These are phyloP conservation scores for Aspergillus aculeatus DNA, from an alignment of 2,329 filamentous ascomycete genomes.

Conservation along the genomic window DNA sequence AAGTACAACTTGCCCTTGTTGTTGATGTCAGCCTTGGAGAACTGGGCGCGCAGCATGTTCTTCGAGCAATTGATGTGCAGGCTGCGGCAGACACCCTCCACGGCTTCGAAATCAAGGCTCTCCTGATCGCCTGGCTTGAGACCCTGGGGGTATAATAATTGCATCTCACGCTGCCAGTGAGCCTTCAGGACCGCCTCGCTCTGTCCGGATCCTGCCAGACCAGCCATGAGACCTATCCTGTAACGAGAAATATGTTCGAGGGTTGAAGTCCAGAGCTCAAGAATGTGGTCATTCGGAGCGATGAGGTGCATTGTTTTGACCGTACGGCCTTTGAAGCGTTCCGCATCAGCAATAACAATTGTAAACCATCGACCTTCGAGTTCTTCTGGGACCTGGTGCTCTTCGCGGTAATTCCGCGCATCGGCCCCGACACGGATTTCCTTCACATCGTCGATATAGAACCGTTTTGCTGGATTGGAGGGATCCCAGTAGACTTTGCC, in stretches of 20 bases:
- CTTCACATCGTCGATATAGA: constrained; percentile 94
- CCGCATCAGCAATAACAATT: constrained; percentile 78
- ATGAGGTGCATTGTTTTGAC: constrained; percentile 85
- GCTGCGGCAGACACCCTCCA: constrained; percentile 81
- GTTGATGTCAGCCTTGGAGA: constrained; percentile 68
- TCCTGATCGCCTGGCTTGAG: constrained; percentile 57
- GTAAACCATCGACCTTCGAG: constrained; percentile 79
- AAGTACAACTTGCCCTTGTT: constrained; percentile 69
- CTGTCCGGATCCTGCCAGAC: constrained; percentile 72
- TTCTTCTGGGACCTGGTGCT: constrained; percentile 68
- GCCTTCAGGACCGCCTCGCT: constrained; percentile 76
- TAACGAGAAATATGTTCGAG: constrained; percentile 82
- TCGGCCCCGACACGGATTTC: constrained; percentile 83
- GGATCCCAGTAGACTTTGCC: constrained; percentile 89
- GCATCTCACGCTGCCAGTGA: constrained; percentile 86
- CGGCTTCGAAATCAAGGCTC: constrained; percentile 71
- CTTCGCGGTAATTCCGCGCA: constrained; percentile 83
- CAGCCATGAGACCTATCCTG: constrained; percentile 85
- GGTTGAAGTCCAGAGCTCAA: constrained; percentile 78
- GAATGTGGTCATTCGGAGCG: constrained; percentile 68
- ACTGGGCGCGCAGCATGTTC: constrained; percentile 69
- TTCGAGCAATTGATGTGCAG: constrained; percentile 89
- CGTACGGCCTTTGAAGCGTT: constrained; percentile 67
- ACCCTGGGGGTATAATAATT: constrained; percentile 57
- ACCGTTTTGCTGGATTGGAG: constrained; percentile 72